Evolutionary conservation across 306 rosid species (phyloP), one percentile per base, ranked within the genome.

Genomic region (Mimosa pudica): DNA sequence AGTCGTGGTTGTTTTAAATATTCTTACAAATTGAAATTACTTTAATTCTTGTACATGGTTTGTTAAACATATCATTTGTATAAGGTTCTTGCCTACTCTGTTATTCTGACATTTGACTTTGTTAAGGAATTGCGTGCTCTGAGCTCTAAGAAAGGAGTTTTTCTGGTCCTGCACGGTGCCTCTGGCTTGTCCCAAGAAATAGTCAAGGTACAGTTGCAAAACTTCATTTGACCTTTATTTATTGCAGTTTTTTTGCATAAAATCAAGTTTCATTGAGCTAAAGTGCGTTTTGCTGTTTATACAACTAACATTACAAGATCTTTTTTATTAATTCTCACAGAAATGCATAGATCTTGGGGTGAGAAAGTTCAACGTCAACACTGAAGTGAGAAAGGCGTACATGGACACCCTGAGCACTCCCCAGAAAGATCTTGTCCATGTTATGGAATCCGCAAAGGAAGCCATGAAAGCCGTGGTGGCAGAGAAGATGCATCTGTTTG

Each of bases 311-410:
- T 63, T 61, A 8, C 13, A 32, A 62, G 68, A 60, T 62, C 72
- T 78, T 73, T n/a, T 75, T 71, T 79, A 71, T 71, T 79, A 71
- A 62, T 80, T 38, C 30, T 73, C 35, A 80, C 90, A 94, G 98
- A 89, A 79, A 75, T 92, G 98, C 79, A 88, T 92, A 79, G 83
- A 84, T 65, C 88, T 60, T 14, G 97, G 98, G 2, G 97, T 94
- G 80, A 91, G 92, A 79, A 94, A 94, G 85, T 94, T 94, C 91
- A 94, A 94, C 70, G 98, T 94, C 35, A 94, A 94, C 87, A 94
- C 98, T 0, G 98, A 94, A 82, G 94, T 94, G 62, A 91, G 97
- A 63, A 91, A 89, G 85, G 98, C 98, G n/a, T 94, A 88, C 89
- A 85, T 91, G 92, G 98, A 92, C 44, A 89, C 98, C 36, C 88